Conservation (phyloP, 2,329 filamentous ascomycete species). For the Pyrenophora teres region DNA sequence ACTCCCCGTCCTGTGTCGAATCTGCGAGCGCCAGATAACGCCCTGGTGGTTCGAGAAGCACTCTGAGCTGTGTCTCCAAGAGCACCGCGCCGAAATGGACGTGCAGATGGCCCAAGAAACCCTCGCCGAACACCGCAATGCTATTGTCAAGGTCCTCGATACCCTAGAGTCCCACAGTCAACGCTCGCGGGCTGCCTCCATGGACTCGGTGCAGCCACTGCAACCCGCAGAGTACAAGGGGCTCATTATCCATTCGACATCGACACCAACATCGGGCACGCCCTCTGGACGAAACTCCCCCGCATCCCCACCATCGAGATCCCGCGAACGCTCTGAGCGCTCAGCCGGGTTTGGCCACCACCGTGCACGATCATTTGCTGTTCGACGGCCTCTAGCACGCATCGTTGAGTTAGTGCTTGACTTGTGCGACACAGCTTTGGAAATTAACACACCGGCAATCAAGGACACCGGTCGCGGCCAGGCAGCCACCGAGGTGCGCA, state of each 20-base stretch:
- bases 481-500: slow-evolving; percentile 76
- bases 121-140: slow-evolving; percentile 87
- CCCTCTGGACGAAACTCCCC: slow-evolving; percentile 73
- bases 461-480: slow-evolving; percentile 74
- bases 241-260: slow-evolving; percentile 77
- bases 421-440: slow-evolving; percentile 91
- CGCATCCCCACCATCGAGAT: slow-evolving; percentile 67
- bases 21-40: slow-evolving; percentile 95
- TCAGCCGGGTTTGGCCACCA: slow-evolving; percentile 75
- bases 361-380: slow-evolving; percentile 84
- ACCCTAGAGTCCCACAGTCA: slow-evolving; percentile 80
- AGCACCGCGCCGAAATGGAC: slow-evolving; percentile 96
- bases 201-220: slow-evolving; percentile 52
- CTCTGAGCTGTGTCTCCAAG: slow-evolving; percentile 91
- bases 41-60: slow-evolving; percentile 99
- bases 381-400: slow-evolving; percentile 84
- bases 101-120: slow-evolving; percentile 95
- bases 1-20: slow-evolving; percentile 85
- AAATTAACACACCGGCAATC: slow-evolving; percentile 91
- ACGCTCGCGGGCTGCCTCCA: slow-evolving; percentile 59
- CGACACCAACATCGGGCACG: slow-evolving; percentile 67
- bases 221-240: slow-evolving; percentile 84
- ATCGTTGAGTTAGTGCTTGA: slow-evolving; percentile 95
- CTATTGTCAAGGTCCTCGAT: slow-evolving; percentile 94
- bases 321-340: slow-evolving; percentile 71